Percentiles rank a stretch among this genome's conserved stretches.
Conservation (phyloP, 345 rosid species). For the Pugionium dolabratum region DNA sequence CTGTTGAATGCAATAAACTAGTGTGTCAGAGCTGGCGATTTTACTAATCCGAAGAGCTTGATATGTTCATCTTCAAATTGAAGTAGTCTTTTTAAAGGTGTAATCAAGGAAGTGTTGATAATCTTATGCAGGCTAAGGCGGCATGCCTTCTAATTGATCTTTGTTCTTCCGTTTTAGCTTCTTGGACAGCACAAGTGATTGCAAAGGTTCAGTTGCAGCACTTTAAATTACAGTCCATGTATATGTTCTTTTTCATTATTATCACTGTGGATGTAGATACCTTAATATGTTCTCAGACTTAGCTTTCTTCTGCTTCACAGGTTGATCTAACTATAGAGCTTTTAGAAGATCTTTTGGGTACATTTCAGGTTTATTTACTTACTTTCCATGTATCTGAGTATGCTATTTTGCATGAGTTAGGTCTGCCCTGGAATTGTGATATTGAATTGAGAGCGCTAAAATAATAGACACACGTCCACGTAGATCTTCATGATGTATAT, state of each 20-base stretch:
- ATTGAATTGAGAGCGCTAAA: not conserved
- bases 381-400: not conserved
- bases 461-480: not conserved
- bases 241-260: not conserved
- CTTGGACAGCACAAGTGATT: conserved; percentile 72
- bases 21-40: not conserved
- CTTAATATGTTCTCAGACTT: conserved; percentile 2
- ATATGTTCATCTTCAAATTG: too few relatives aligned
- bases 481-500: not conserved
- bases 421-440: not conserved
- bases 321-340: conserved; percentile 76
- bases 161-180: conserved; percentile 71
- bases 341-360: conserved; percentile 73
- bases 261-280: not conserved
- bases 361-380: conserved; percentile 57
- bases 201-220: conserved; percentile 56
- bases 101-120: conserved; percentile 14
- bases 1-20: not conserved
- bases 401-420: too few relatives aligned
- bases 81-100: not conserved
- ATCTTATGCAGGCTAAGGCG: conserved; percentile 67
- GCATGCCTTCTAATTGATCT: conserved; percentile 79
- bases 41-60: too few relatives aligned
- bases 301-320: conserved; percentile 41
- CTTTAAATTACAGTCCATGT: conserved; percentile 11